Conservation (phyloP, 1,284 basidiomycete genomes). For the Ustilago cynodontis region DNA sequence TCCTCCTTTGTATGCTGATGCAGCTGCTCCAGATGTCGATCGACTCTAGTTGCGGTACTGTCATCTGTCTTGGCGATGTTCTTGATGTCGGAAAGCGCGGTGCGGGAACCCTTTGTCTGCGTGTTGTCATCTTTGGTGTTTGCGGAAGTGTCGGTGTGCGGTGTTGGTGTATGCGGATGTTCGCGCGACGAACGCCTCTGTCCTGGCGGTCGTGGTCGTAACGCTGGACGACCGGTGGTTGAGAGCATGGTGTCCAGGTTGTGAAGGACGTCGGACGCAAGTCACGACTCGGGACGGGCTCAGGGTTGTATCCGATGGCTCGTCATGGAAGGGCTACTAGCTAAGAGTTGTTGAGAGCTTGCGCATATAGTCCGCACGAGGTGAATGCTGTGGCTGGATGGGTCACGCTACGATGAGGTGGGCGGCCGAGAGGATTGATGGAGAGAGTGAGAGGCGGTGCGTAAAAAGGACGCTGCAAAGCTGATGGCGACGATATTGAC, state of each 20-base stretch:
- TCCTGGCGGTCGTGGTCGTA: constrained; percentile 16
- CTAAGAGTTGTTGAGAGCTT: neutral
- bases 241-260: constrained; percentile 9
- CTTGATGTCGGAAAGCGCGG: constrained; percentile 19
- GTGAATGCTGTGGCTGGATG: no score
- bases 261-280: neutral
- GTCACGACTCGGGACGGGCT: neutral
- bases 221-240: neutral
- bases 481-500: neutral
- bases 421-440: no score
- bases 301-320: neutral
- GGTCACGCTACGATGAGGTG: no score
- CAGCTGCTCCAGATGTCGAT: neutral
- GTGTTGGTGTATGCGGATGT: constrained; percentile 7
- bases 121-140: neutral
- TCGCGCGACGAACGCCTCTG: constrained; percentile 2
- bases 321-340: neutral
- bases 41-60: neutral
- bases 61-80: constrained; percentile 3
- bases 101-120: neutral
- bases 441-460: no score
- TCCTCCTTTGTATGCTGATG: neutral
- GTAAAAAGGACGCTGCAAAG: neutral
- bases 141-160: neutral
- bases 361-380: neutral